Evolutionary conservation across 257 asterid species (phyloP).

Genomic region (Cordia subcordata): DNA sequence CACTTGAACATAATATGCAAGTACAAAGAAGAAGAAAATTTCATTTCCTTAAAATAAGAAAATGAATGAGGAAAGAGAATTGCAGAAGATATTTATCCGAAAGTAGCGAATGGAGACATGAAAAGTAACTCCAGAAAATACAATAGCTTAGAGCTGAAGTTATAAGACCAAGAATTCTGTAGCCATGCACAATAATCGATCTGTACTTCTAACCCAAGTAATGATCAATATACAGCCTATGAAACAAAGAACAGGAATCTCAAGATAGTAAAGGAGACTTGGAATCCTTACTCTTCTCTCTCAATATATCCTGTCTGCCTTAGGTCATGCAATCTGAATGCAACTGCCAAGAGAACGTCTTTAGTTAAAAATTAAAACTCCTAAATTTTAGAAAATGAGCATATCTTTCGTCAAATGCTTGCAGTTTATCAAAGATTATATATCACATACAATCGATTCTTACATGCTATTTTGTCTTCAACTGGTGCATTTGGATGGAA

Average conservation of each 20-base stretch:
- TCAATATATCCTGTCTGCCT: slow-evolving; percentile 75
- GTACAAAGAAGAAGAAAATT: too few relatives aligned
- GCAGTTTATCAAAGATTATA: too few relatives aligned
- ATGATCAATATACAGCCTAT: too few relatives aligned
- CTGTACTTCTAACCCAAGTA: too few relatives aligned
- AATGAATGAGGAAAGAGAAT: not conserved
- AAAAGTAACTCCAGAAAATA: too few relatives aligned
- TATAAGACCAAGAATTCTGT: too few relatives aligned
- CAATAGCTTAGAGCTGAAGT: too few relatives aligned
- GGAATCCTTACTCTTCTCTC: slow-evolving; percentile 52
- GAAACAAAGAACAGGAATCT: too few relatives aligned
- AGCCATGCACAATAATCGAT: too few relatives aligned
- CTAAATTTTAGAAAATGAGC: not conserved
- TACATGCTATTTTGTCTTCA: slow-evolving; percentile 25
- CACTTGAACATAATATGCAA: not conserved
- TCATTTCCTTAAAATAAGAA: too few relatives aligned
- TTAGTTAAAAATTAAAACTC: slow-evolving; percentile 1
- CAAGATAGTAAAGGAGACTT: not conserved
- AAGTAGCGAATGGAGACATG: too few relatives aligned
- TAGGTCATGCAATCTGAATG: slow-evolving; percentile 74
- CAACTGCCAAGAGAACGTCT: slow-evolving; percentile 50
- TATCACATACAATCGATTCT: slow-evolving; percentile 1
- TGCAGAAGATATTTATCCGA: not conserved
- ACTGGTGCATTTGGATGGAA: slow-evolving; percentile 29
- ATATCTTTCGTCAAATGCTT: too few relatives aligned